Evolutionary conservation across 208 protist genomes (phyloP).

Genomic region (Wallacemonas sp.): DNA sequence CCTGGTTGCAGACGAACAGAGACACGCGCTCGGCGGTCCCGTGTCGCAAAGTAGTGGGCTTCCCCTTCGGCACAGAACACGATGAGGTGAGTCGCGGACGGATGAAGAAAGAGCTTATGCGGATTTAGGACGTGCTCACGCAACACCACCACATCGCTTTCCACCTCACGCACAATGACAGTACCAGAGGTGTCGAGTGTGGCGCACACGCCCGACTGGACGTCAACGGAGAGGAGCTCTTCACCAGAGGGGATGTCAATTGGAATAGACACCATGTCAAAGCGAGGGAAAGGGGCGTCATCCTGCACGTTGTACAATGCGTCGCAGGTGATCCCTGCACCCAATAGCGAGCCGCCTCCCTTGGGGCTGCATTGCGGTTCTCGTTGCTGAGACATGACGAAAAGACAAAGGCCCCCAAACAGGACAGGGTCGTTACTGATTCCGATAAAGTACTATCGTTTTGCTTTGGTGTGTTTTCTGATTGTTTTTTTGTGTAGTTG

Average conservation of each 20-base stretch:
- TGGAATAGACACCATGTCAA: conserved; percentile 35
- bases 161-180: conserved; percentile 48
- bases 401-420: no score
- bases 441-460: no score
- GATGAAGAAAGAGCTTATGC: conserved; percentile 72
- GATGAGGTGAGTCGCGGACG: conserved; percentile 45
- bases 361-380: no score
- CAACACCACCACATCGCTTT: conserved; percentile 36
- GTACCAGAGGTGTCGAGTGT: conserved; percentile 41
- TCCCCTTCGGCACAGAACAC: conserved; percentile 59
- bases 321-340: no score
- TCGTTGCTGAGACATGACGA: no score
- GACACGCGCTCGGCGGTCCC: conserved; percentile 24
- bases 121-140: conserved; percentile 50
- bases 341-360: no score
- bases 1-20: conserved; percentile 31
- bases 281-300: conserved; percentile 22
- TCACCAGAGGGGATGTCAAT: conserved; percentile 29
- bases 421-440: no score
- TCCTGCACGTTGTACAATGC: conserved; percentile 7
- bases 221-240: conserved; percentile 48
- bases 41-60: conserved; percentile 45
- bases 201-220: conserved; percentile 60
- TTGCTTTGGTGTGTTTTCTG: no score
- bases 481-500: no score